Percentiles rank a stretch among this genome's conserved stretches.
phyloP scores from a whole-genome alignment of 495 filamentous ascomycete genomes.

The Durotheca rogersii region DNA sequence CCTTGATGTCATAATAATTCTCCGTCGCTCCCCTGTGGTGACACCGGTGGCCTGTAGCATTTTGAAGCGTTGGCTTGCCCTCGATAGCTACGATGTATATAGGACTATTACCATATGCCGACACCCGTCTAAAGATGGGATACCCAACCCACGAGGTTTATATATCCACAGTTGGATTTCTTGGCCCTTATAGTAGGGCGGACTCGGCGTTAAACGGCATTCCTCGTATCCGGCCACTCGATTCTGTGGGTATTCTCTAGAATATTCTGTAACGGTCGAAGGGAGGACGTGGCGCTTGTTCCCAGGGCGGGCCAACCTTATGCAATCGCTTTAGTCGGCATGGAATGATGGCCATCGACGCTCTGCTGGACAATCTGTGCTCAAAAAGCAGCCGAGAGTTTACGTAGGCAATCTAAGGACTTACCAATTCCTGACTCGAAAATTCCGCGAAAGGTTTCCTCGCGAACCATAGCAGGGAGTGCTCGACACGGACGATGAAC shows the following conservation, averaged over 20 bases:
- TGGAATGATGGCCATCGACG: too few relatives aligned
- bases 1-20: too few relatives aligned
- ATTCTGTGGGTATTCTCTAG: too few relatives aligned
- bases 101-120: neutral
- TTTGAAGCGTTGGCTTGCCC: neutral
- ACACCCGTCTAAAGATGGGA: neutral
- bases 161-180: neutral
- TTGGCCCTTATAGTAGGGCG: neutral
- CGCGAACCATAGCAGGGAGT: too few relatives aligned
- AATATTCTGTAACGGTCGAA: slow-evolving; percentile 15
- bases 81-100: neutral
- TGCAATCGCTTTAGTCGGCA: too few relatives aligned
- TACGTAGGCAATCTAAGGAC: slow-evolving; percentile 2
- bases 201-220: neutral
- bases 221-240: neutral
- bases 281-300: too few relatives aligned
- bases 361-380: neutral
- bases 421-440: neutral
- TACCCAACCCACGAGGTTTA: neutral
- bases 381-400: neutral
- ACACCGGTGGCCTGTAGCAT: neutral
- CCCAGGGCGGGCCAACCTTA: neutral
- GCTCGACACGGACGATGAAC: slow-evolving; percentile 1
- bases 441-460: too few relatives aligned
- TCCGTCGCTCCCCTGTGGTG: neutral